Base-by-base conservation (phyloP, 345 rosid genomes). In the Aquilaria malaccensis region DNA sequence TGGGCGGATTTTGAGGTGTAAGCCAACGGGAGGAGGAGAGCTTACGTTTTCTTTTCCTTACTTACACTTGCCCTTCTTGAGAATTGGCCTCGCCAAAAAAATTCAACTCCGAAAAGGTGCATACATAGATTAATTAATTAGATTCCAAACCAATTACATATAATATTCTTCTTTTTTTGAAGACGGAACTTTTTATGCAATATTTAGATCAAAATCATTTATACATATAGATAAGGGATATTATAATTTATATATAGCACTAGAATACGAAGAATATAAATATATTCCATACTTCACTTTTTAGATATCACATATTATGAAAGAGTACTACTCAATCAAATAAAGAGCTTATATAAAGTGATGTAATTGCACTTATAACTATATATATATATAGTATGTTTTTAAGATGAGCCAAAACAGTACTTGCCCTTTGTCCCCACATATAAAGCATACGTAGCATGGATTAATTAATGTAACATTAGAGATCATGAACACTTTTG, bases 21-120 rank as follows among this genome's bases (percentile, higher is more conserved):
- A 50, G 70, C 55, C 55, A 62, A 61, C 33, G 47, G 61, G 29
- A 52, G 55, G 46, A 52, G 63, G 60, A 30, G 47, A 45, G 68
- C 54, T 57, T 66, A 55, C 65, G 61, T 67, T 70, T 76, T 73
- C 71, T 76, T 76, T 76, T 70, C 67, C 69, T 45, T 72, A 61
- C 62, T 66, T 65, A 59, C 70, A 67, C 76, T 75, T 72, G 72
- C 69, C 56, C 45, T 67, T 71, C 68, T 70, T 67, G 69, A 72
- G 55, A 70, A 64, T 69, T 67, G 77, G 73, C 66, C 69, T 69
- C 73, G 58, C 68, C 22, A 22, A 48, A 33, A 56, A 55, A 65
- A 60, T 72, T 64, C 66, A 60, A 69, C 43, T 50, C 70, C 43
- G 64, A 70, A 57, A 63, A 65, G 59, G 58, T 59, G 68, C 22